phyloP scores from a whole-genome alignment of 257 asterid species.

The Gynochthodes officinalis region DNA sequence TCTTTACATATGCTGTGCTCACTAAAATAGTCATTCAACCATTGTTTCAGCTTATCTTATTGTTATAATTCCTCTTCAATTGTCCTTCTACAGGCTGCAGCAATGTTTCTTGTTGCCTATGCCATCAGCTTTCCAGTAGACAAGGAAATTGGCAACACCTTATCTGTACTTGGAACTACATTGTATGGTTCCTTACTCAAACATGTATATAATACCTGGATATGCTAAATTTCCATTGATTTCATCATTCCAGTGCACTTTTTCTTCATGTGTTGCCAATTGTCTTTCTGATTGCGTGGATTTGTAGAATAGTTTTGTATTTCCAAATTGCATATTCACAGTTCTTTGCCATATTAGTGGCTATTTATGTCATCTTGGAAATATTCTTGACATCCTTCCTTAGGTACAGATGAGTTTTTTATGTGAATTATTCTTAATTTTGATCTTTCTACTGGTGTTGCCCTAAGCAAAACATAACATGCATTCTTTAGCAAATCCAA shows the following conservation, averaged over 20 bases:
- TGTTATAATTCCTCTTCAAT: background rate
- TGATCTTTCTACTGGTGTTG: background rate
- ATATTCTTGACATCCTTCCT: background rate
- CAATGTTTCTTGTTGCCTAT: constrained; percentile 57
- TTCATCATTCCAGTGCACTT: background rate
- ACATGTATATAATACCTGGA: background rate
- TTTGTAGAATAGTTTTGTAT: background rate
- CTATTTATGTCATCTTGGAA: background rate
- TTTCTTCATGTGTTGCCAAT: background rate
- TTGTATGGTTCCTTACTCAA: constrained; percentile 32
- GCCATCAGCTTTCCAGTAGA: constrained; percentile 58
- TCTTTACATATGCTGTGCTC: background rate
- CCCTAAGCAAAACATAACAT: background rate
- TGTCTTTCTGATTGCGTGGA: background rate
- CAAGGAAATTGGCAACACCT: constrained; percentile 45
- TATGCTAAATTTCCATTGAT: background rate
- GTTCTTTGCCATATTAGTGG: background rate
- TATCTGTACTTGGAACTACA: constrained; percentile 69
- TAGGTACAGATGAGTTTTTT: background rate
- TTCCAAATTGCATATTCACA: background rate
- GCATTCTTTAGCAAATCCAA: background rate
- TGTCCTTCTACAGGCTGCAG: constrained; percentile 53
- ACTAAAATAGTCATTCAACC: background rate
- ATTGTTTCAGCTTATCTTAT: background rate
- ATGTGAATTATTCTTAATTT: background rate